A percentile compares a stretch with the other conserved stretches of the same genome.
Evolutionary conservation across 768 basidiomycete species (phyloP).

Genomic region (Thelephora aurantiotincta): DNA sequence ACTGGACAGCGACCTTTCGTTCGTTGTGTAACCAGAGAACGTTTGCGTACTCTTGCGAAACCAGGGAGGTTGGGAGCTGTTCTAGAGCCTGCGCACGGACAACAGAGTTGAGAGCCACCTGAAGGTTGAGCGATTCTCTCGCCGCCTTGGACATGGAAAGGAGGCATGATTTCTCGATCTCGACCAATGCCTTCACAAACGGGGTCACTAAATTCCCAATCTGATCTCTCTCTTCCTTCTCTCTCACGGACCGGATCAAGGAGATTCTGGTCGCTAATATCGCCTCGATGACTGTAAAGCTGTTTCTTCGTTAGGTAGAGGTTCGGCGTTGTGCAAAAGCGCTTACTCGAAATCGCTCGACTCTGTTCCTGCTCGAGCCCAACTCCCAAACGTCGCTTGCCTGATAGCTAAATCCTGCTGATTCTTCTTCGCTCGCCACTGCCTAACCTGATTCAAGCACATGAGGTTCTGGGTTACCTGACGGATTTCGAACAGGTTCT

Average conservation of each 20-base stretch:
- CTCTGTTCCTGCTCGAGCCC: constrained; percentile 18
- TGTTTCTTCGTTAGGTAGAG: constrained; percentile 14
- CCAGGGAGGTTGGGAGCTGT: constrained; percentile 27
- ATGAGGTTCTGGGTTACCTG: constrained; percentile 58
- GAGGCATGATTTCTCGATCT: constrained; percentile 58
- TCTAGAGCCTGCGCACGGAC: constrained; percentile 59
- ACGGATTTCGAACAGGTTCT: constrained; percentile 68
- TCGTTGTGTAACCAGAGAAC: constrained; percentile 87
- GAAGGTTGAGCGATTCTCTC: constrained; percentile 47
- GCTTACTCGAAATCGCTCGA: constrained; percentile 57
- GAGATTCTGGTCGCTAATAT: constrained; percentile 74
- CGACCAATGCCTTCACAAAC: constrained; percentile 32
- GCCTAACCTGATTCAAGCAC: constrained; percentile 63
- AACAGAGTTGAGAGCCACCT: constrained; percentile 79
- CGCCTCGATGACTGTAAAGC: constrained; percentile 63
- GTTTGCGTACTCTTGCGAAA: constrained; percentile 73
- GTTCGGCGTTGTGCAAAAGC: constrained; percentile 7
- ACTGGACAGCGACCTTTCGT: constrained; percentile 68
- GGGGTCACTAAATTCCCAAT: constrained; percentile 59
- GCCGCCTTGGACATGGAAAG: constrained; percentile 61
- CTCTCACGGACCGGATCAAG: constrained; percentile 56
- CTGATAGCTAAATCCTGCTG: constrained; percentile 22
- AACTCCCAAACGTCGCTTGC: constrained; percentile 19
- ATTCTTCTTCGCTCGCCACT: constrained; percentile 34
- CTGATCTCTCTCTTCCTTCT: constrained; percentile 59